Evolutionary conservation across 2,329 filamentous ascomycete species (phyloP).

Genomic region (Sporothrix mexicana): DNA sequence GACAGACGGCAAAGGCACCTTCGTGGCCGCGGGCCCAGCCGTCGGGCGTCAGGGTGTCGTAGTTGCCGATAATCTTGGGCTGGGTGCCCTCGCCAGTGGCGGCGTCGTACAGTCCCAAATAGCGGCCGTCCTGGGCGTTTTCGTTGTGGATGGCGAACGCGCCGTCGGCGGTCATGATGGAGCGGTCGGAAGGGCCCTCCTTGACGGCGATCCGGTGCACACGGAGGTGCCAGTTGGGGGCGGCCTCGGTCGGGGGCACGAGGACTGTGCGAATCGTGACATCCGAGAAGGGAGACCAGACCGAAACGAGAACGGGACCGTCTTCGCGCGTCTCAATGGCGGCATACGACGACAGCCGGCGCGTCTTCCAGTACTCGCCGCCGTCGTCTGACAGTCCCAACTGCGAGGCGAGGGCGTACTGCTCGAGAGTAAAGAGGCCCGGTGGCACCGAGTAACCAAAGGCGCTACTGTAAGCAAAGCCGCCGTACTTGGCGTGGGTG

Average conservation of each 20-base stretch:
- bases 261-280: slow-evolving; percentile 70
- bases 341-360: slow-evolving; percentile 70
- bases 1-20: slow-evolving; percentile 63
- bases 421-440: slow-evolving; percentile 75
- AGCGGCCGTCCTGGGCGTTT: slow-evolving; percentile 47
- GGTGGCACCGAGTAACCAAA: slow-evolving; percentile 81
- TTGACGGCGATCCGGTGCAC: slow-evolving; percentile 64
- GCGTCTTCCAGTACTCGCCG: slow-evolving; percentile 79
- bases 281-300: slow-evolving; percentile 74
- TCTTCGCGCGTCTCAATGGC: slow-evolving; percentile 60
- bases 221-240: slow-evolving; percentile 73
- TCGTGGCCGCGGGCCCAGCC: slow-evolving; percentile 56
- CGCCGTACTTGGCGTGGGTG: slow-evolving; percentile 81
- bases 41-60: slow-evolving; percentile 60
- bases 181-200: slow-evolving; percentile 45
- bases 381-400: slow-evolving; percentile 78
- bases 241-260: slow-evolving; percentile 62
- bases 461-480: slow-evolving; percentile 76
- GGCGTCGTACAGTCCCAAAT: slow-evolving; percentile 60
- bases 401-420: slow-evolving; percentile 76
- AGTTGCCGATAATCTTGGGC: slow-evolving; percentile 65
- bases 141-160: slow-evolving; percentile 71
- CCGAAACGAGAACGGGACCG: slow-evolving; percentile 66
- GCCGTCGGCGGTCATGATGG: slow-evolving; percentile 74
- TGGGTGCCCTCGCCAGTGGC: slow-evolving; percentile 57